Conservation (phyloP, 2,329 filamentous ascomycete genomes). For the Raffaelea arxii region DNA sequence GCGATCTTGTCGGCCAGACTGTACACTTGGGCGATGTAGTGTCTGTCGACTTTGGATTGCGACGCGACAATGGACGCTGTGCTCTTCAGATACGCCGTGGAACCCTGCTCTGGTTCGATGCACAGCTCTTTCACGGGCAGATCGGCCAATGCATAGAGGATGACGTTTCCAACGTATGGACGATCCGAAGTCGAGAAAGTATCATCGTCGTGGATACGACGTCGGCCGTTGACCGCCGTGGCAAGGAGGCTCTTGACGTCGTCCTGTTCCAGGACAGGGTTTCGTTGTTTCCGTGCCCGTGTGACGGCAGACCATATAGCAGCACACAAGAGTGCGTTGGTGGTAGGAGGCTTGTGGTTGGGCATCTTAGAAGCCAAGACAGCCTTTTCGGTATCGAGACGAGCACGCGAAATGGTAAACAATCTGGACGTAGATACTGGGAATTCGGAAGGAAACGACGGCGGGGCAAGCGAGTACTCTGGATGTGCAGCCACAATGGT, state of each 20-base stretch:
- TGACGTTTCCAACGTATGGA: neutral
- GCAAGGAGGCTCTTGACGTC: neutral
- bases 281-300: neutral
- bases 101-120: neutral
- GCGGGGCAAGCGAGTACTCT: neutral
- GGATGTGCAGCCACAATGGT: neutral
- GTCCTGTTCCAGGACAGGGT: neutral
- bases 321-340: neutral
- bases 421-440: neutral
- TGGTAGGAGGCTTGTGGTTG: neutral
- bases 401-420: neutral
- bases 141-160: neutral
- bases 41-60: neutral
- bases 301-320: neutral
- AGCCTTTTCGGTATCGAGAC: neutral
- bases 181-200: neutral
- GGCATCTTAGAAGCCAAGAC: neutral
- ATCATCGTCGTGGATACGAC: neutral
- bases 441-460: neutral
- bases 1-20: neutral
- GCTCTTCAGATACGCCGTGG: neutral
- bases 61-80: neutral
- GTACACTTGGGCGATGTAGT: neutral
- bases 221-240: neutral
- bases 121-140: neutral